Evolutionary conservation across 1,284 basidiomycete genomes (phyloP), one percentile per base, ranked within the genome.

Genomic region (Pterulicium gracile): DNA sequence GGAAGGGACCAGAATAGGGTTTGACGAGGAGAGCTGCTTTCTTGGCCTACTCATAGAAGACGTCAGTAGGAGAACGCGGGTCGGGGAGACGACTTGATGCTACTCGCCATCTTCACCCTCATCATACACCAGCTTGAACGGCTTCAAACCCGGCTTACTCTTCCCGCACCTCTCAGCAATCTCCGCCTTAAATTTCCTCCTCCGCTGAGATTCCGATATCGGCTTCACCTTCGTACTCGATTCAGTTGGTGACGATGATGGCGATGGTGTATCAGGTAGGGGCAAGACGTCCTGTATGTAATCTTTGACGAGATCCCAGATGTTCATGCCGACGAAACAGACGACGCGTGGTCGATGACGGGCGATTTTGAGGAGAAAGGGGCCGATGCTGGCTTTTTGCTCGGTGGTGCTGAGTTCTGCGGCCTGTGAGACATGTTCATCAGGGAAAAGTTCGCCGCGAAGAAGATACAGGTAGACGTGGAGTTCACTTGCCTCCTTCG

Each of bases 241-340:
- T n/a, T 32, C 10, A 10, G n/a, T n/a, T 10, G 27, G 27, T 32
- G 27, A n/a, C 42, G 14, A 19, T 40, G 4, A 24, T 3, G 35
- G 24, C 27, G 19, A 24, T 19, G 3, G 4, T 1, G 43, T 5
- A 20, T 23, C 15, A 42, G 4, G 14, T 17, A 19, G n/a, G 0
- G 18, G n/a, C 12, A 53, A 52, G 22, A 60, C 60, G 14, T 52
- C 47, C 2, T 54, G 41, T n/a, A 67, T 49, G 15, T 58, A 54
- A 5, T 57, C 56, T 46, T 72, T 70, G 47, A 79, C 70, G 3
- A 66, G 63, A 24, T 76, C 69, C 61, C 81, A 81, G 23, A 88
- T 87, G 24, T 70, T 73, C 48, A 85, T 73, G 0, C 86, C 86
- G 3, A 88, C 78, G 54, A 88, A 85, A 52, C 81, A 83, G 0